phyloP scores from a whole-genome alignment of 805 yeast genomes.

The Candida germanica region DNA sequence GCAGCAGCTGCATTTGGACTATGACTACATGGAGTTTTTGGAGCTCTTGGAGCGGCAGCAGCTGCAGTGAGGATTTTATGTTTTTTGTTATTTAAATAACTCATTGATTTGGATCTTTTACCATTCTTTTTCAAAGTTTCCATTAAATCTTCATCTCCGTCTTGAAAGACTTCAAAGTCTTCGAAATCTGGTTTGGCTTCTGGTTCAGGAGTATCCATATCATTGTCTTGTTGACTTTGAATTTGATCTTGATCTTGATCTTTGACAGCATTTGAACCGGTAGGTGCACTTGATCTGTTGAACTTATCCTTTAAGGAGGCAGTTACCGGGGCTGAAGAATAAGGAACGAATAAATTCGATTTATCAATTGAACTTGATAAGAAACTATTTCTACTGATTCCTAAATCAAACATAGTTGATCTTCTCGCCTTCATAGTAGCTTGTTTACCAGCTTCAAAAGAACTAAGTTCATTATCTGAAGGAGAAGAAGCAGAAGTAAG shows the following conservation, averaged over 20 bases:
- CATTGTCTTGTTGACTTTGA: neutral
- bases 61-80: conserved; percentile 63
- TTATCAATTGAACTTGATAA: conserved; percentile 32
- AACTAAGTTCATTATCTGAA: conserved; percentile 16
- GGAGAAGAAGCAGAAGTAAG: neutral
- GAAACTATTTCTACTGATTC: conserved; percentile 42
- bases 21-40: conserved; percentile 56
- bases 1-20: conserved; percentile 68
- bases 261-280: neutral
- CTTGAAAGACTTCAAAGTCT: conserved; percentile 47
- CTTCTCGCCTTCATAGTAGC: conserved; percentile 42
- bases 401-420: conserved; percentile 53
- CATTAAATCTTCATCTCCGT: conserved; percentile 32
- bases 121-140: conserved; percentile 44
- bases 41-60: conserved; percentile 78
- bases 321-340: conserved; percentile 74
- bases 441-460: conserved; percentile 36
- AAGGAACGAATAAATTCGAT: conserved; percentile 58
- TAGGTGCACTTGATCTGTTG: neutral
- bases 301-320: conserved; percentile 48
- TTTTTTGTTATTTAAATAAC: conserved; percentile 53
- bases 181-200: conserved; percentile 35
- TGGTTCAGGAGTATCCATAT: conserved; percentile 4
- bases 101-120: conserved; percentile 65
- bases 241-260: conserved; percentile 3